phyloP scores from a whole-genome alignment of 495 filamentous ascomycete genomes.

The Hyaloscypha finlandica region DNA sequence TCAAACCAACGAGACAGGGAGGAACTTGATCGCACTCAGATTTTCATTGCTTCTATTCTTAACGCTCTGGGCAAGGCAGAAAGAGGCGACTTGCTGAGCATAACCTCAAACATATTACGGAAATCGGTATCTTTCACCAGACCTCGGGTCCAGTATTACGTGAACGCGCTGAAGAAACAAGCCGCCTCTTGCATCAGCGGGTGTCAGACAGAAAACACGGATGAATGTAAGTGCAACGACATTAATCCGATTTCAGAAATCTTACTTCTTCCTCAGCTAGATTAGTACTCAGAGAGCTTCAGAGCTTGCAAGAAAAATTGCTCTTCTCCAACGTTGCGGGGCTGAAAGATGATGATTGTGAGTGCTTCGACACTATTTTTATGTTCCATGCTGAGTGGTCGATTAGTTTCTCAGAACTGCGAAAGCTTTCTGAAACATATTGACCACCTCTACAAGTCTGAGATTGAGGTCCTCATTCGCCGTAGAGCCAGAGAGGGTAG shows the following conservation, averaged over 20 bases:
- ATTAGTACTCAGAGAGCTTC: slow-evolving; percentile 8
- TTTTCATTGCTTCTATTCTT: slow-evolving; percentile 15
- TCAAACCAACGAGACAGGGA: slow-evolving; percentile 23
- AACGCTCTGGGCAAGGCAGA: not conserved
- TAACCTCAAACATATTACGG: slow-evolving; percentile 10
- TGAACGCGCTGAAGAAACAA: slow-evolving; percentile 1
- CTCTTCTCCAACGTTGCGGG: not conserved
- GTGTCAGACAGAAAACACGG: slow-evolving; percentile 5
- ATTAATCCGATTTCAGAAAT: not conserved
- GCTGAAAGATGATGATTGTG: slow-evolving; percentile 13
- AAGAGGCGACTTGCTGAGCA: not conserved
- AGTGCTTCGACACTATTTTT: not conserved
- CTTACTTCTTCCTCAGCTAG: slow-evolving; percentile 3
- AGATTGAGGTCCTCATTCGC: slow-evolving; percentile 4
- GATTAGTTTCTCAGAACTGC: slow-evolving; percentile 10
- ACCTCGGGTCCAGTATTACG: not conserved
- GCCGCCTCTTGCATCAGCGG: slow-evolving; percentile 6
- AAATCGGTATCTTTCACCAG: slow-evolving; percentile 6
- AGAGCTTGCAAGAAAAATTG: slow-evolving; percentile 1
- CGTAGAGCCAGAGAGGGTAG: slow-evolving; percentile 9
- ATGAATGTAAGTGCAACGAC: slow-evolving; percentile 6
- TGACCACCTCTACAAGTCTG: slow-evolving; percentile 3
- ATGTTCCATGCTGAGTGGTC: not conserved
- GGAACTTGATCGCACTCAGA: slow-evolving; percentile 5
- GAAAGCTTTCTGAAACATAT: slow-evolving; percentile 10